These are phyloP conservation scores for Oryza glaberrima DNA, from an alignment of 176 grass and related monocot genomes.

Conservation along the genomic window DNA sequence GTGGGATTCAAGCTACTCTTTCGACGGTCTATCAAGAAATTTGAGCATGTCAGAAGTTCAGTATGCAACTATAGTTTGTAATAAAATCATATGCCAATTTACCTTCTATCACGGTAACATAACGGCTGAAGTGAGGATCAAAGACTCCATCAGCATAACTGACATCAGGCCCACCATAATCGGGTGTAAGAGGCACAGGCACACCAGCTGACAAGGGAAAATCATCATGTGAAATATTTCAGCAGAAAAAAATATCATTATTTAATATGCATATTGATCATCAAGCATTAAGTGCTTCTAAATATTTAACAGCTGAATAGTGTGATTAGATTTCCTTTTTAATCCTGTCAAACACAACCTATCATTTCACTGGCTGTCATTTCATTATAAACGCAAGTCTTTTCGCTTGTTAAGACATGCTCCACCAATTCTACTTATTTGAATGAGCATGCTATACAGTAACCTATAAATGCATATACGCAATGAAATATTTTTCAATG, in stretches of 20 bases:
- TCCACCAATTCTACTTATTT: neutral
- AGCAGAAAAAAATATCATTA: conserved; percentile 10
- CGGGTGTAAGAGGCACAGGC: conserved; percentile 78
- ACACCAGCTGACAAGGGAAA: conserved; percentile 53
- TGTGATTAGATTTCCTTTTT: conserved; percentile 6
- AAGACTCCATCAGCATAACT: conserved; percentile 93
- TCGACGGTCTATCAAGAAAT: conserved; percentile 65
- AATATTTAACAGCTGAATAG: conserved; percentile 3
- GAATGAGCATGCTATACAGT: too few relatives aligned
- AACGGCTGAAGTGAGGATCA: conserved; percentile 85
- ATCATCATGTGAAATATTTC: conserved; percentile 14
- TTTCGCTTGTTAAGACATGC: neutral
- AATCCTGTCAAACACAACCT: neutral
- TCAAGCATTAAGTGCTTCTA: neutral
- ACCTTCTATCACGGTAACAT: conserved; percentile 95
- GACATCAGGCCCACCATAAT: conserved; percentile 71
- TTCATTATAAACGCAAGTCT: neutral
- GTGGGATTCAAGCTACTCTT: conserved; percentile 73
- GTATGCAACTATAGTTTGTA: conserved; percentile 15
- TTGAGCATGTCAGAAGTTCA: conserved; percentile 36
- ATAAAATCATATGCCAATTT: conserved; percentile 14
- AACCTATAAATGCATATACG: neutral
- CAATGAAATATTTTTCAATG: neutral
- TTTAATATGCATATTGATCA: conserved; percentile 3
- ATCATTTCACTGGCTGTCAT: neutral